phyloP scores from a whole-genome alignment of 257 asterid genomes.

The Solanum gracilifrons region DNA sequence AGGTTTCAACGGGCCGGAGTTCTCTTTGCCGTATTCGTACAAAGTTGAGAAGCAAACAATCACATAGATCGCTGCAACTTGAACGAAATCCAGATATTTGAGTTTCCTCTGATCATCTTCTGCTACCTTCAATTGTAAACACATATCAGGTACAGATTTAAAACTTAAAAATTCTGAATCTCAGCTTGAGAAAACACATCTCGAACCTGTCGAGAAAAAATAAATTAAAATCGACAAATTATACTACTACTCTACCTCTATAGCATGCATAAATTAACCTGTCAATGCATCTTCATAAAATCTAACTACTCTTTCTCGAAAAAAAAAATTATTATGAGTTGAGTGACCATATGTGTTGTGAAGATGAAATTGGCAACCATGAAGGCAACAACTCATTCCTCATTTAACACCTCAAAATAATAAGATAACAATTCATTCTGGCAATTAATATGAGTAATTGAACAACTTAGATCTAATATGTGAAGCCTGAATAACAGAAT shows the following conservation, averaged over 20 bases:
- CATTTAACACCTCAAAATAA: not conserved
- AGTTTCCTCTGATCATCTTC: conserved; percentile 32
- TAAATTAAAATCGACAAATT: not conserved
- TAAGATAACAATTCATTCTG: not conserved
- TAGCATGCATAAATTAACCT: not conserved
- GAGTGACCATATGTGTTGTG: not conserved
- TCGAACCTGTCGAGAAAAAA: not conserved
- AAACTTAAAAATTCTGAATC: not conserved
- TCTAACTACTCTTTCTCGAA: not conserved
- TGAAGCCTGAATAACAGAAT: not conserved
- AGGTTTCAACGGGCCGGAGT: conserved; percentile 62
- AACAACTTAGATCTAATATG: not conserved
- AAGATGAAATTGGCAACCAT: not conserved
- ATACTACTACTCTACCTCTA: not conserved
- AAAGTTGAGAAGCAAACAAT: conserved; percentile 43
- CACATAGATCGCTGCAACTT: conserved; percentile 33
- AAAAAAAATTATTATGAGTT: not conserved
- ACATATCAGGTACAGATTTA: not conserved
- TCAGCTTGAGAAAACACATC: not conserved
- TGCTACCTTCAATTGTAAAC: conserved; percentile 11
- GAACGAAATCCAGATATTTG: conserved; percentile 61
- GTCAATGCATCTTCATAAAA: not conserved
- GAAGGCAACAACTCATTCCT: not conserved
- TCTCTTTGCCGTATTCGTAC: conserved; percentile 60
- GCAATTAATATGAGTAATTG: not conserved